Percentiles rank a stretch among this genome's conserved stretches.
Conservation (phyloP, 148 eudicot species). For the Chenopodium suecicum region DNA sequence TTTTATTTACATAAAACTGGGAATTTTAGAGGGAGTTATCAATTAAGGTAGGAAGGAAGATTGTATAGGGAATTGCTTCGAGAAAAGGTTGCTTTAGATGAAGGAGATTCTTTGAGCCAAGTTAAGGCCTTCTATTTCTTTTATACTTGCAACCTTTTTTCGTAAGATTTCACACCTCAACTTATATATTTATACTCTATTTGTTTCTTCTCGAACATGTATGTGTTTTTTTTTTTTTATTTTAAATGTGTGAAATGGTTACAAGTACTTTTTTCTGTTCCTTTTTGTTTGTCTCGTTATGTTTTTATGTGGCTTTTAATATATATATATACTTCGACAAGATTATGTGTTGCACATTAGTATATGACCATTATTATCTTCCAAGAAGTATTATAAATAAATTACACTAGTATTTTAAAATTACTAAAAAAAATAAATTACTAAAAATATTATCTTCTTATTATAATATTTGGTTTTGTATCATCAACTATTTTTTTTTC, state of each 20-base stretch:
- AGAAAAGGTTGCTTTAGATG: constrained; percentile 93
- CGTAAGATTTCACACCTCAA: constrained; percentile 20
- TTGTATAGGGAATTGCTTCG: constrained; percentile 66
- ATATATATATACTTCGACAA: too few species aligned
- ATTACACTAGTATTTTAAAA: too few species aligned
- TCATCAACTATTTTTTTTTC: too few species aligned
- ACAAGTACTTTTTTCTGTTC: too few species aligned
- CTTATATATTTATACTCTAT: not conserved
- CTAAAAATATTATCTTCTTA: too few species aligned
- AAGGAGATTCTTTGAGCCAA: constrained; percentile 51
- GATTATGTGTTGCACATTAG: too few species aligned
- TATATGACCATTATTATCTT: too few species aligned
- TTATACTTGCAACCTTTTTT: constrained; percentile 21
- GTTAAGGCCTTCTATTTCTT: constrained; percentile 5
- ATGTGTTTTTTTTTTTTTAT: not conserved
- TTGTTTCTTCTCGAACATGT: not conserved
- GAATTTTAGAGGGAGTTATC: not conserved
- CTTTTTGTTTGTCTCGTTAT: too few species aligned
- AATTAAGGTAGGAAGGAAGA: not conserved
- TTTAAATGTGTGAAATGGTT: not conserved
- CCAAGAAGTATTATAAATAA: too few species aligned
- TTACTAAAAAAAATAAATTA: too few species aligned
- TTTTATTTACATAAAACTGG: not conserved
- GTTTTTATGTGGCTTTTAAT: too few species aligned
- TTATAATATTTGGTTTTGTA: too few species aligned